Conservation (phyloP, 805 yeast species). For the Saccharomycopsis amapae region DNA sequence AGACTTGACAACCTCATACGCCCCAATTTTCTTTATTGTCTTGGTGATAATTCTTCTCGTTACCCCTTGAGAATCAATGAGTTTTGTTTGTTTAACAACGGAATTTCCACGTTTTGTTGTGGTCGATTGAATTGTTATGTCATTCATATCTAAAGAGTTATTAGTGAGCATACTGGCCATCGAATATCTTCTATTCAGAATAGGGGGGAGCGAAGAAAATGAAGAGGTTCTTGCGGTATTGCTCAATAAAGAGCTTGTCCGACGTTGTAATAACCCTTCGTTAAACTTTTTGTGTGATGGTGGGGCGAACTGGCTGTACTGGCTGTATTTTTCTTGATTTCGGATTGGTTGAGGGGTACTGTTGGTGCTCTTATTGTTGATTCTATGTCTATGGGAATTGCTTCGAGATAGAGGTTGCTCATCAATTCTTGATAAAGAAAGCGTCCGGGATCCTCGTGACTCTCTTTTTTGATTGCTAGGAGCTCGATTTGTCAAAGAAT, state of each 20-base stretch:
- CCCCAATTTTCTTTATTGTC: conserved; percentile 18
- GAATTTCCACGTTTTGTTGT: conserved; percentile 16
- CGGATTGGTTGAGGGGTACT: no score
- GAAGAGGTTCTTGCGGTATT: conserved; percentile 8
- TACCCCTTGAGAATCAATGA: conserved; percentile 17
- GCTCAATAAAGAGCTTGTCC: conserved; percentile 10
- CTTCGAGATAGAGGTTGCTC: conserved; percentile 6
- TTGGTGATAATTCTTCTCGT: conserved; percentile 16
- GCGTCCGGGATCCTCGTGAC: conserved; percentile 4
- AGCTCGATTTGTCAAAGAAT: no score
- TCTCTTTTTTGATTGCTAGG: no score
- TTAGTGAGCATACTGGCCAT: conserved; percentile 15
- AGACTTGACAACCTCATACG: conserved; percentile 20
- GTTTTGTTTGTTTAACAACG: conserved; percentile 16
- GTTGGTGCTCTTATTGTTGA: no score
- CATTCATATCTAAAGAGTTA: conserved; percentile 11
- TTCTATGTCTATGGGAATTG: conserved; percentile 4
- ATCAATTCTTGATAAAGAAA: conserved; percentile 9
- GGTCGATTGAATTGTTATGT: conserved; percentile 21
- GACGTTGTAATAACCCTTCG: background rate
- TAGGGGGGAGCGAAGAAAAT: conserved; percentile 14
- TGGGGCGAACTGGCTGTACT: no score
- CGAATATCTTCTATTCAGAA: conserved; percentile 1
- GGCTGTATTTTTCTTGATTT: no score
- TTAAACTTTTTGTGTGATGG: background rate